Percentiles rank a stretch among this genome's conserved stretches.
phyloP scores from a whole-genome alignment of 2,329 filamentous ascomycete genomes.

The Verticillium nubilum region DNA sequence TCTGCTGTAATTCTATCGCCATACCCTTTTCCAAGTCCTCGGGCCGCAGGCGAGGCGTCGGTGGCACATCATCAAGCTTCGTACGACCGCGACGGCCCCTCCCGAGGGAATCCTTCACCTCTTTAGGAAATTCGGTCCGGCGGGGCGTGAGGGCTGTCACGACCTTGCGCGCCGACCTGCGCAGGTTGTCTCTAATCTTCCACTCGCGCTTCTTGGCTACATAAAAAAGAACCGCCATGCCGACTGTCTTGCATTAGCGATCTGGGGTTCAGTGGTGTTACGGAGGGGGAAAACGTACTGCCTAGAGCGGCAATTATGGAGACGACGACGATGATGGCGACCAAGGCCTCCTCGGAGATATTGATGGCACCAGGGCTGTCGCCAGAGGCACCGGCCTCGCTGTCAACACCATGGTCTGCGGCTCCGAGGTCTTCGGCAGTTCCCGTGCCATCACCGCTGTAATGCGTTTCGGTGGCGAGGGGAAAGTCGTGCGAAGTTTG shows the following conservation, averaged over 20 bases:
- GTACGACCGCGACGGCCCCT: slow-evolving; percentile 28
- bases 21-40: slow-evolving; percentile 57
- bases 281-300: slow-evolving; percentile 43
- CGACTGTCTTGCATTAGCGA: slow-evolving; percentile 36
- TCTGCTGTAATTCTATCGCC: slow-evolving; percentile 29
- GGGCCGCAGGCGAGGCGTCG: slow-evolving; percentile 48
- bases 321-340: slow-evolving; percentile 71
- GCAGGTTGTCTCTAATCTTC: slow-evolving; percentile 68
- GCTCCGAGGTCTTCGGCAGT: slow-evolving; percentile 26
- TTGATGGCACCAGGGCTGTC: slow-evolving; percentile 52
- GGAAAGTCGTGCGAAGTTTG: slow-evolving; percentile 33
- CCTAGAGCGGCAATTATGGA: slow-evolving; percentile 62
- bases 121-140: slow-evolving; percentile 54
- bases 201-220: slow-evolving; percentile 81
- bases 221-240: slow-evolving; percentile 65
- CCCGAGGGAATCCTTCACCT: slow-evolving; percentile 40
- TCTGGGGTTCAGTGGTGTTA: background rate
- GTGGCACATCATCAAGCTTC: slow-evolving; percentile 51
- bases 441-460: slow-evolving; percentile 16
- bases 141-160: slow-evolving; percentile 58
- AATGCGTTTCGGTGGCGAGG: slow-evolving; percentile 34
- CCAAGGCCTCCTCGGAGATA: slow-evolving; percentile 63
- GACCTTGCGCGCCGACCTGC: slow-evolving; percentile 60
- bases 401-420: slow-evolving; percentile 34
- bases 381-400: slow-evolving; percentile 61